phyloP scores from a whole-genome alignment of 805 yeast genomes.

The Lipomyces kockii region DNA sequence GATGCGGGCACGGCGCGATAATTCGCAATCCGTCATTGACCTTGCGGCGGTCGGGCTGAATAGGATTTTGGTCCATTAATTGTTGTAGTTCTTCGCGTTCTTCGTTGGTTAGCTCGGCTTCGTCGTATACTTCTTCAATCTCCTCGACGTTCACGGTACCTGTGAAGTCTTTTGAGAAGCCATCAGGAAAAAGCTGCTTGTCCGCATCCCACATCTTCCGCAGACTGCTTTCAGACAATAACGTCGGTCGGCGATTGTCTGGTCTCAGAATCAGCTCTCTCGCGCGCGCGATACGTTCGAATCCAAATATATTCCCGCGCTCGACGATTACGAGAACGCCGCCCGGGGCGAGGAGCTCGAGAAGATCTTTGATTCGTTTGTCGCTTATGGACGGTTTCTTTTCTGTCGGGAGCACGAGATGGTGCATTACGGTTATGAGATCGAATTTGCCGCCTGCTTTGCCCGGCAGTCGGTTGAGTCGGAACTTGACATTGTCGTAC shows the following conservation, averaged over 20 bases:
- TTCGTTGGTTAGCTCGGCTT: slow-evolving; percentile 19
- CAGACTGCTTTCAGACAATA: slow-evolving; percentile 4
- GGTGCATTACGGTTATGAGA: slow-evolving; percentile 81
- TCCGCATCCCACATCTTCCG: not conserved
- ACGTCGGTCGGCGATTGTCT: slow-evolving; percentile 1
- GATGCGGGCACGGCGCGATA: slow-evolving; percentile 91
- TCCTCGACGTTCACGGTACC: not conserved
- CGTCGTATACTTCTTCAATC: not conserved
- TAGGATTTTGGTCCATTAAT: slow-evolving; percentile 1
- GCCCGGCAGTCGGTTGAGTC: slow-evolving; percentile 21
- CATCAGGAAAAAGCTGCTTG: not conserved
- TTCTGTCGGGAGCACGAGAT: slow-evolving; percentile 62
- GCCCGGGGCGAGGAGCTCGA: slow-evolving; percentile 69
- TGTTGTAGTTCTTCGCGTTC: slow-evolving; percentile 11
- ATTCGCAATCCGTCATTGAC: slow-evolving; percentile 60
- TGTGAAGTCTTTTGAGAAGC: slow-evolving; percentile 9
- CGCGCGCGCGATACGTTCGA: slow-evolving; percentile 86
- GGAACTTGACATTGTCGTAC: slow-evolving; percentile 22
- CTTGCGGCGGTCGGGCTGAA: slow-evolving; percentile 7
- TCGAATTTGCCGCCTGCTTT: slow-evolving; percentile 58
- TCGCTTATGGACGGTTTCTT: slow-evolving; percentile 78
- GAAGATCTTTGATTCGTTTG: slow-evolving; percentile 60
- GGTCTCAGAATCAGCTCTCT: slow-evolving; percentile 91
- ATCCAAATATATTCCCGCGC: slow-evolving; percentile 88
- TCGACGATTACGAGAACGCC: slow-evolving; percentile 83